Percentiles rank a stretch among this genome's conserved stretches.
Conservation (phyloP, 2,329 filamentous ascomycete genomes). For the Aspergillus fumigatiaffinis region DNA sequence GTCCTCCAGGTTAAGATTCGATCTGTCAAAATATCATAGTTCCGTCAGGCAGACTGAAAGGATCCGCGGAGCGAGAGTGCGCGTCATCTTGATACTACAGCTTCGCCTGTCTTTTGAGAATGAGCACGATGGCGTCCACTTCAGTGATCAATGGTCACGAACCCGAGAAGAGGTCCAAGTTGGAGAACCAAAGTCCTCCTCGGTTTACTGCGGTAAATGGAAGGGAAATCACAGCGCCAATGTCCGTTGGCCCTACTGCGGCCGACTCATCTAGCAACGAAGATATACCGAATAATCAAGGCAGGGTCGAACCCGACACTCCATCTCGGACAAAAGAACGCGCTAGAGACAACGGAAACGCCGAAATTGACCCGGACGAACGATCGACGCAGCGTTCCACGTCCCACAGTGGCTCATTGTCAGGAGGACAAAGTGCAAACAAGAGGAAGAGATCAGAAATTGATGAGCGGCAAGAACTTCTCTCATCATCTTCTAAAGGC, state of each 20-base stretch:
- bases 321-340: conserved; percentile 37
- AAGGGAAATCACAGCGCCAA: conserved; percentile 25
- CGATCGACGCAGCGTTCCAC: conserved; percentile 22
- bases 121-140: conserved; percentile 35
- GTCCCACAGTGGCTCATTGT: conserved; percentile 15
- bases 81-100: not conserved
- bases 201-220: conserved; percentile 47
- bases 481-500: conserved; percentile 32
- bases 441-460: conserved; percentile 66
- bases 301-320: conserved; percentile 17
- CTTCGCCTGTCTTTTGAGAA: conserved; percentile 12
- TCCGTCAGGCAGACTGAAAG: not conserved
- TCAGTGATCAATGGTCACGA: conserved; percentile 32
- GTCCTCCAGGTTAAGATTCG: not conserved
- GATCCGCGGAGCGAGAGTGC: not conserved
- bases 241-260: conserved; percentile 8
- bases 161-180: conserved; percentile 30
- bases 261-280: conserved; percentile 16
- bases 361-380: conserved; percentile 19
- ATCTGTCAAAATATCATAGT: not conserved
- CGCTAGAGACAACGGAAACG: conserved; percentile 48
- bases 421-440: conserved; percentile 45
- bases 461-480: conserved; percentile 41
- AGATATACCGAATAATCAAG: conserved; percentile 16
- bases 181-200: conserved; percentile 39